These are phyloP conservation scores for Penicillium simplicissimum DNA, from an alignment of 495 filamentous ascomycete genomes.

Conservation along the genomic window DNA sequence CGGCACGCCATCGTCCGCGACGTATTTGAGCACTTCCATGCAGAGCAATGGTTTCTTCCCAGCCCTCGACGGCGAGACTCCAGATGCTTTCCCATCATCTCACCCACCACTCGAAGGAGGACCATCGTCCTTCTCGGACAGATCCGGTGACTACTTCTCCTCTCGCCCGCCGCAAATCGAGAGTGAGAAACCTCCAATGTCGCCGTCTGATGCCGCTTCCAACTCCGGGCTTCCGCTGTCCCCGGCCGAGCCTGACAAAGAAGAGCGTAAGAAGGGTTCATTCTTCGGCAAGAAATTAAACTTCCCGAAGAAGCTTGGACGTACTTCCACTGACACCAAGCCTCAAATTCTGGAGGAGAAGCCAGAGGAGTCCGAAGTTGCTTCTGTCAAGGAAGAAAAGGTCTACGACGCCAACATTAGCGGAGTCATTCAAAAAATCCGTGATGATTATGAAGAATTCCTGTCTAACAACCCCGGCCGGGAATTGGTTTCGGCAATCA, in stretches of 20 bases:
- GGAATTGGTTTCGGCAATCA: constrained; percentile 63
- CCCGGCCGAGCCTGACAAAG: constrained; percentile 68
- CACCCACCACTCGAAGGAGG: constrained; percentile 46
- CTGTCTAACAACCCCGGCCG: constrained; percentile 54
- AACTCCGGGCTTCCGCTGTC: constrained; percentile 53
- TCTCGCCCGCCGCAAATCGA: constrained; percentile 29
- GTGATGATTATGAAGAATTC: constrained; percentile 75
- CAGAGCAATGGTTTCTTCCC: constrained; percentile 31
- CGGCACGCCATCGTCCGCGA: constrained; percentile 26
- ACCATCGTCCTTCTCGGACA: constrained; percentile 49
- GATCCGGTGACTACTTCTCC: constrained; percentile 68
- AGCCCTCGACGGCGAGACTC: constrained; percentile 24
- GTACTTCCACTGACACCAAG: constrained; percentile 76
- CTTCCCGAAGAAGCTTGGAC: constrained; percentile 81
- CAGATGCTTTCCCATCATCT: constrained; percentile 13
- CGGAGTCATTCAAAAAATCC: constrained; percentile 77
- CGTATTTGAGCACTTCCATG: constrained; percentile 31
- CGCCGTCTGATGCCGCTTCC: constrained; percentile 51
- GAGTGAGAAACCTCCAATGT: constrained; percentile 39
- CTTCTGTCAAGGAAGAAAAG: constrained; percentile 67
- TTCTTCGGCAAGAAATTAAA: constrained; percentile 88
- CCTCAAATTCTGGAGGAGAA: constrained; percentile 76
- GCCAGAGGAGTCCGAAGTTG: constrained; percentile 72
- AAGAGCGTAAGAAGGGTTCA: constrained; percentile 68
- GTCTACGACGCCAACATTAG: constrained; percentile 79